A percentile compares a stretch with the other conserved stretches of the same genome.
Evolutionary conservation across 345 rosid species (phyloP).

Genomic region (Rhizophora mangle): DNA sequence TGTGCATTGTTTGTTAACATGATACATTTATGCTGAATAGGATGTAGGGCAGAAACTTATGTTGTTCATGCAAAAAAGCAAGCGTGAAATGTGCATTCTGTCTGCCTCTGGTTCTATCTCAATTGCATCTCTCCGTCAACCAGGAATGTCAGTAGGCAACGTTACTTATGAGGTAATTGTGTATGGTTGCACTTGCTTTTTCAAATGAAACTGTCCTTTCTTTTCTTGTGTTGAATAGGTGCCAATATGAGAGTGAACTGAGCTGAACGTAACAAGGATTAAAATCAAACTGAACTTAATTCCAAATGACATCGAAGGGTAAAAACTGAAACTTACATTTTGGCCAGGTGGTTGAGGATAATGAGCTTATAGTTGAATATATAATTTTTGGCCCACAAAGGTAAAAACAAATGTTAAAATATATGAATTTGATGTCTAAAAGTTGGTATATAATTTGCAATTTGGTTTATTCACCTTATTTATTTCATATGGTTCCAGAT

Average conservation of each 20-base stretch:
- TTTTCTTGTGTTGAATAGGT: background rate
- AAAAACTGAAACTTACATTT: too few species aligned
- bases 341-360: too few species aligned
- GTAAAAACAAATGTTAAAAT: too few species aligned
- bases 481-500: too few species aligned
- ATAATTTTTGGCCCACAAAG: too few species aligned
- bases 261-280: background rate
- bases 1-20: conserved; percentile 5
- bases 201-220: background rate
- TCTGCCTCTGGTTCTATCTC: conserved; percentile 90
- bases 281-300: background rate
- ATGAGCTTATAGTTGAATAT: too few species aligned
- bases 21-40: conserved; percentile 33
- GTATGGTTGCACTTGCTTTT: background rate
- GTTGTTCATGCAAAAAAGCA: conserved; percentile 69
- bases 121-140: conserved; percentile 74
- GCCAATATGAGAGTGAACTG: background rate
- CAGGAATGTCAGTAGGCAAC: conserved; percentile 71
- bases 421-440: too few species aligned
- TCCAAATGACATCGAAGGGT: too few species aligned
- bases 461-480: too few species aligned
- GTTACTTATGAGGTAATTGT: conserved; percentile 66
- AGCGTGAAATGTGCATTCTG: conserved; percentile 70
- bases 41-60: conserved; percentile 73
- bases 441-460: too few species aligned